These are phyloP conservation scores for Carex pumila DNA, from an alignment of 176 grass and related monocot genomes.

Conservation along the genomic window DNA sequence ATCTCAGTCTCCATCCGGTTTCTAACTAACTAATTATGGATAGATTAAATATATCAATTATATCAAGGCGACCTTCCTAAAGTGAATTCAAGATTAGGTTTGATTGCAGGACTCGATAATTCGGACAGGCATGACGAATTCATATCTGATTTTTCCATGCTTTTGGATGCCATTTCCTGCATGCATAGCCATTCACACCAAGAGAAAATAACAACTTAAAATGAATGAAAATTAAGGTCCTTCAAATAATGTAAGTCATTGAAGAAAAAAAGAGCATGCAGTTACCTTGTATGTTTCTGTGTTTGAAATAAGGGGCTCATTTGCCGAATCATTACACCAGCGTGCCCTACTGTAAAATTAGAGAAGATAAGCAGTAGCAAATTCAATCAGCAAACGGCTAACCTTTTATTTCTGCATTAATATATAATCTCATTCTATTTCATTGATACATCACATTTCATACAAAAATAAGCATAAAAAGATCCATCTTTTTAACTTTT, in stretches of 20 bases:
- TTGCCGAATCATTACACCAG: slow-evolving; percentile 32
- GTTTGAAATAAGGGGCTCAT: slow-evolving; percentile 16
- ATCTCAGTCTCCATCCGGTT: not conserved
- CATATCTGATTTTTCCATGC: slow-evolving; percentile 40
- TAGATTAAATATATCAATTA: not conserved
- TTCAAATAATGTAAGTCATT: not conserved
- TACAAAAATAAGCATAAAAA: not conserved
- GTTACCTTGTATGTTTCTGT: slow-evolving; percentile 33
- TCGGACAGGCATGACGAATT: slow-evolving; percentile 39
- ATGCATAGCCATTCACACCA: slow-evolving; percentile 1
- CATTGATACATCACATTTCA: not conserved
- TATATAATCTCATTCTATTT: not conserved
- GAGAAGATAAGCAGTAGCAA: not conserved
- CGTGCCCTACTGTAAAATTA: slow-evolving; percentile 32
- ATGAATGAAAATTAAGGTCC: not conserved
- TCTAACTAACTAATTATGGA: slow-evolving; percentile 17
- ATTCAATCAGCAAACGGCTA: not conserved
- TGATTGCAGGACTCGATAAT: slow-evolving; percentile 22
- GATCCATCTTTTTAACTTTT: not conserved
- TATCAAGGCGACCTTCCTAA: slow-evolving; percentile 27
- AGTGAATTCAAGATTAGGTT: slow-evolving; percentile 61
- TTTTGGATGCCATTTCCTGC: slow-evolving; percentile 34
- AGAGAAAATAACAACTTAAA: not conserved
- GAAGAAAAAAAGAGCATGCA: not conserved
- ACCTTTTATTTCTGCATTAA: not conserved